A percentile compares a stretch with the other conserved stretches of the same genome.
Evolutionary conservation across 2,329 filamentous ascomycete species (phyloP).

Genomic region (Lecanicillium sp.): DNA sequence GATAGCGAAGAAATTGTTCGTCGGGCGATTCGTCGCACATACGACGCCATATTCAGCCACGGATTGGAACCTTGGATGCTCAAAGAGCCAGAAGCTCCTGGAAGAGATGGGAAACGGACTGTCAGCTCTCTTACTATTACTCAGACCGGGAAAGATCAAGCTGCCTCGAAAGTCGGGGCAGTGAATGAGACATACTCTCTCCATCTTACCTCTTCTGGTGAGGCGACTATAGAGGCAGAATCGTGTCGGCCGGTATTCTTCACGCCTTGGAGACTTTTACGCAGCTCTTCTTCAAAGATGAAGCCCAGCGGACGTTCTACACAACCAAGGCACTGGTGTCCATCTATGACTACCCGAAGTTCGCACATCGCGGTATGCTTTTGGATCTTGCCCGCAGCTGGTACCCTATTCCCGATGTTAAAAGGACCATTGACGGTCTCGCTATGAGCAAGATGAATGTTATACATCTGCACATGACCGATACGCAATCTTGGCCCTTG

Average conservation of each 20-base stretch:
- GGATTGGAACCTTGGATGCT: conserved; percentile 76
- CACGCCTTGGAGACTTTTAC: conserved; percentile 69
- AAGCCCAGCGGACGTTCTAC: conserved; percentile 51
- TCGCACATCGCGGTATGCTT: conserved; percentile 70
- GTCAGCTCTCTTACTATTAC: conserved; percentile 55
- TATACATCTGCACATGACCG: conserved; percentile 73
- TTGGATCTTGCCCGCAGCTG: conserved; percentile 71
- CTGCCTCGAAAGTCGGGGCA: conserved; percentile 48
- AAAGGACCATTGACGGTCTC: conserved; percentile 67
- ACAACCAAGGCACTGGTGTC: conserved; percentile 61
- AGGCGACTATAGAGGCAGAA: conserved; percentile 54
- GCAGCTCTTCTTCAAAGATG: conserved; percentile 73
- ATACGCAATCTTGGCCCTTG: conserved; percentile 79
- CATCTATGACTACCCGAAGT: conserved; percentile 68
- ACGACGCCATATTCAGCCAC: conserved; percentile 56
- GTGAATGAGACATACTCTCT: conserved; percentile 73
- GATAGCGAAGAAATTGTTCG: conserved; percentile 47
- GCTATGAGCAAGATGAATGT: conserved; percentile 78
- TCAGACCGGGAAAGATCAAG: conserved; percentile 47
- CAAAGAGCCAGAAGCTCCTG: conserved; percentile 59
- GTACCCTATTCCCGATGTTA: conserved; percentile 59
- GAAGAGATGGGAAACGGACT: conserved; percentile 34
- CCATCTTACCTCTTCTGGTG: conserved; percentile 47
- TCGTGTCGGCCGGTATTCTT: conserved; percentile 62
- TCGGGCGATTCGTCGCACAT: conserved; percentile 50